Evolutionary conservation across 2,329 filamentous ascomycete genomes (phyloP).

Genomic region (Triangularia setosa): DNA sequence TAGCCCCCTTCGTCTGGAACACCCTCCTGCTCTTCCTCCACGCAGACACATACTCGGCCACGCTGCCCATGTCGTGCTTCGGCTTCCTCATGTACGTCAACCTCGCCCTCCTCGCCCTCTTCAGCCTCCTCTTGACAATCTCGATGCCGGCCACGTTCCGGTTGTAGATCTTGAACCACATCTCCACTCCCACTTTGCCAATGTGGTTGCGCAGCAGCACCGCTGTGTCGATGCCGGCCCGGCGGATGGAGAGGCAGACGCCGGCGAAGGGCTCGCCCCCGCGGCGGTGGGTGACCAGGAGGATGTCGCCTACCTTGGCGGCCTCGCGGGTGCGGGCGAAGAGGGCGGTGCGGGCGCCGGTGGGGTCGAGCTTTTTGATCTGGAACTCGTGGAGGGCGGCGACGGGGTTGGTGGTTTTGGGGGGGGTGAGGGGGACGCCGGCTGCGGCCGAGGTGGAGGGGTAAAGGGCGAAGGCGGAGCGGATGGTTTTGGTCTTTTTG

Average conservation of each 20-base stretch:
- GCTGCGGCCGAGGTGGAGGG: constrained; percentile 12
- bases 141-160: constrained; percentile 88
- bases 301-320: constrained; percentile 81
- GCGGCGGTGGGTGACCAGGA: constrained; percentile 76
- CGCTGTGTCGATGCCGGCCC: constrained; percentile 83
- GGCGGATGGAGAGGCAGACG: constrained; percentile 80
- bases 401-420: constrained; percentile 52
- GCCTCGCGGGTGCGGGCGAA: constrained; percentile 73
- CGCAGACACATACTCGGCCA: constrained; percentile 71
- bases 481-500: constrained; percentile 31
- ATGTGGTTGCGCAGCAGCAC: constrained; percentile 83
- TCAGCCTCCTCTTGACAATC: constrained; percentile 80
- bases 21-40: constrained; percentile 45
- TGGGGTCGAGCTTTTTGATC: constrained; percentile 74
- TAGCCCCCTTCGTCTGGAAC: constrained; percentile 30
- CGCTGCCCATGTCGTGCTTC: constrained; percentile 81
- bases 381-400: constrained; percentile 63
- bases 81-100: constrained; percentile 89
- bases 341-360: constrained; percentile 73
- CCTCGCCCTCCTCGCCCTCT: constrained; percentile 80
- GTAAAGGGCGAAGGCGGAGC: constrained; percentile 50
- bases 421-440: constrained; percentile 18
- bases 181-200: constrained; percentile 84
- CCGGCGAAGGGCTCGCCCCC: constrained; percentile 87
- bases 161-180: constrained; percentile 95